phyloP scores from a whole-genome alignment of 1,139 yeast species.

The Lodderomyces oxycetoniae region DNA sequence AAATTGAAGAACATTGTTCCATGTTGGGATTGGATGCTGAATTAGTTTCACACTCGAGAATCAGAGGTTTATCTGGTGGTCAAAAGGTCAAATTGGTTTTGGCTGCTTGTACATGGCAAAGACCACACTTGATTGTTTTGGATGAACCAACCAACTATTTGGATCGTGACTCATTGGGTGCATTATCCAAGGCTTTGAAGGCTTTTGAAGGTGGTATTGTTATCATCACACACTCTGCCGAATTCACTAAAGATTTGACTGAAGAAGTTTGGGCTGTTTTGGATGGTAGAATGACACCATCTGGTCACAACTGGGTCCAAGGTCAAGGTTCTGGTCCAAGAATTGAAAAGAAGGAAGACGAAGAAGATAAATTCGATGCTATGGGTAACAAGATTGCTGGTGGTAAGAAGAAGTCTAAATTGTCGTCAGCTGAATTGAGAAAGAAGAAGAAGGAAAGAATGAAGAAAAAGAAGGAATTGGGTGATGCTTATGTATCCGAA shows the following conservation, averaged over 20 bases:
- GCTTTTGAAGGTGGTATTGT: conserved; percentile 99
- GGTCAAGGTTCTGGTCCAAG: conserved; percentile 99
- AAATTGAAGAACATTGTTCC: conserved; percentile 97
- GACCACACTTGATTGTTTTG: conserved; percentile 98
- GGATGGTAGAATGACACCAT: conserved; percentile 98
- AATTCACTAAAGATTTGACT: conserved; percentile 96
- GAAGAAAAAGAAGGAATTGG: conserved; percentile 99
- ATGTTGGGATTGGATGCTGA: conserved; percentile 99
- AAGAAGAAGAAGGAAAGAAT: conserved; percentile 99
- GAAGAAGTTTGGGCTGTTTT: conserved; percentile 99
- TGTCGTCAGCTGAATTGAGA: conserved; percentile 98
- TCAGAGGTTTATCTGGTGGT: conserved; percentile 99
- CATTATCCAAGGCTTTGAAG: conserved; percentile 98
- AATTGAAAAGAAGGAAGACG: conserved; percentile 91
- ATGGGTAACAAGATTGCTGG: conserved; percentile 99
- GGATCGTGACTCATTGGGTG: conserved; percentile 99
- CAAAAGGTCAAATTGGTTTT: conserved; percentile 99
- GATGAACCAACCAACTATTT: conserved; percentile 99
- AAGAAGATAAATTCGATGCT: conserved; percentile 98
- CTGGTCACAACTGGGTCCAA: conserved; percentile 99
- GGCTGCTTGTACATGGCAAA: conserved; percentile 99
- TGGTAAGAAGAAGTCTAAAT: conserved; percentile 95
- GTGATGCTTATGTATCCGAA: conserved; percentile 97
- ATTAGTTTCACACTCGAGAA: conserved; percentile 98
- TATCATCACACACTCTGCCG: conserved; percentile 99